These are phyloP conservation scores for Globisporangium orthogonon DNA, from an alignment of 352 stramenopile species.

Conservation along the genomic window DNA sequence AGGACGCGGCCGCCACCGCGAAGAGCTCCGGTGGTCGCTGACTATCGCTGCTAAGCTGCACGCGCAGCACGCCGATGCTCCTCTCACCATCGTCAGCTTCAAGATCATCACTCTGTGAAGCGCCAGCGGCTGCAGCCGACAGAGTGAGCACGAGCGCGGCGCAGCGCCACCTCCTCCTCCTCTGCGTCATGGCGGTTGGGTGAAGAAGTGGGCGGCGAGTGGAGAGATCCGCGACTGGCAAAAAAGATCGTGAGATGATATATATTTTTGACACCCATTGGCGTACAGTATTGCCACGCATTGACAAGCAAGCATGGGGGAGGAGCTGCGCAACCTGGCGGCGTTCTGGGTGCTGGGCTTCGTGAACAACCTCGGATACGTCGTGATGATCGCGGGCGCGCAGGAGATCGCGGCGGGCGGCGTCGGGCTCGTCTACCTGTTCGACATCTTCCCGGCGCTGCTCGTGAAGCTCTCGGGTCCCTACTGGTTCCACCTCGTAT, in stretches of 20 bases:
- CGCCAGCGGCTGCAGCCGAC: neutral
- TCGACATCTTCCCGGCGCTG: constrained; percentile 88
- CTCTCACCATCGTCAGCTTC: neutral
- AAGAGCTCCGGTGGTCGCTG: constrained; percentile 11
- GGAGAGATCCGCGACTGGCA: too few relatives aligned
- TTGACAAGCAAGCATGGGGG: neutral
- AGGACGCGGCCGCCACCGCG: constrained; percentile 20
- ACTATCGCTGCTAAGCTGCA: constrained; percentile 6
- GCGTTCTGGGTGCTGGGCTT: constrained; percentile 92
- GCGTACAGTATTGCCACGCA: too few relatives aligned
- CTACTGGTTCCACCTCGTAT: constrained; percentile 93
- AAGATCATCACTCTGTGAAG: neutral
- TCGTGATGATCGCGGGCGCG: constrained; percentile 93
- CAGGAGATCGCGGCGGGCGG: constrained; percentile 89
- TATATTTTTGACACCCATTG: too few relatives aligned
- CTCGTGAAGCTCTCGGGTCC: constrained; percentile 87
- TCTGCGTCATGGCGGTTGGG: neutral
- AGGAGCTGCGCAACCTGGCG: constrained; percentile 52
- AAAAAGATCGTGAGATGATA: too few relatives aligned
- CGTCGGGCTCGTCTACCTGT: constrained; percentile 90
- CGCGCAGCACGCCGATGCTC: constrained; percentile 19
- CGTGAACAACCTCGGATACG: constrained; percentile 92
- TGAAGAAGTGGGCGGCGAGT: too few relatives aligned
- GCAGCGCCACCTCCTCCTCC: neutral
- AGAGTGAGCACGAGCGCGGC: neutral